Conservation (phyloP, 768 basidiomycete genomes). For the Tulasnella sp. region DNA sequence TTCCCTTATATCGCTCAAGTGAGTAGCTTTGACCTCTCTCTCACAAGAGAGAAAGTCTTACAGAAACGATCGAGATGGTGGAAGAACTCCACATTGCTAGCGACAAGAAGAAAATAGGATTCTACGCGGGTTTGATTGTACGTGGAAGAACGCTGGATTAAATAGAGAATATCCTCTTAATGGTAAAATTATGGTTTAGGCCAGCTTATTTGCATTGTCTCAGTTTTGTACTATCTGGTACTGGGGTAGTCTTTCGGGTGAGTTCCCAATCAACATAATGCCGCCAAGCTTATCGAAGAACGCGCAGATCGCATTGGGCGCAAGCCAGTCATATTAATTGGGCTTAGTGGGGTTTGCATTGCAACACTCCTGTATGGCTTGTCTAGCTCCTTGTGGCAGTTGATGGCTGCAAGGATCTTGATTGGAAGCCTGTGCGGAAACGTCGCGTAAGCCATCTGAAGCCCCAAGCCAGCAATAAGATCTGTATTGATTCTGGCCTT, state of each 20-base stretch:
- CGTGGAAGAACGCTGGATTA: not conserved
- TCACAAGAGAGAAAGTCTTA: not conserved
- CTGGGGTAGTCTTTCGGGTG: conserved; percentile 1
- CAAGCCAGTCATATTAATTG: conserved; percentile 18
- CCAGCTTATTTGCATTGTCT: conserved; percentile 1
- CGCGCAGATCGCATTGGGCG: conserved; percentile 19
- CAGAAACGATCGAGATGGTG: conserved; percentile 15
- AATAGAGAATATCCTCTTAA: not conserved
- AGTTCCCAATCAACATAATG: not conserved
- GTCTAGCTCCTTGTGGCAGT: conserved; percentile 5
- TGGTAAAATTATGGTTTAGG: not conserved
- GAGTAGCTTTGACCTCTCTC: not conserved
- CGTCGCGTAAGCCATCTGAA: not conserved
- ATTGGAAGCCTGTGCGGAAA: conserved; percentile 20
- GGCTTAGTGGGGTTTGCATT: conserved; percentile 17
- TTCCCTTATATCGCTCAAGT: conserved; percentile 21
- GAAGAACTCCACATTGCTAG: conserved; percentile 19
- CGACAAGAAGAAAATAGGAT: conserved; percentile 18
- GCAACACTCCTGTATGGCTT: conserved; percentile 17
- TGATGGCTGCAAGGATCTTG: conserved; percentile 5
- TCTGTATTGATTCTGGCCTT: not conserved
- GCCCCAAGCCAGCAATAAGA: not conserved
- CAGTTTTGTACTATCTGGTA: conserved; percentile 16
- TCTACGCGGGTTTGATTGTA: conserved; percentile 17
- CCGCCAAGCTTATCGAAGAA: not conserved